Base-by-base conservation (phyloP, 331 rosid species). In the Pyrus hybrid region DNA sequence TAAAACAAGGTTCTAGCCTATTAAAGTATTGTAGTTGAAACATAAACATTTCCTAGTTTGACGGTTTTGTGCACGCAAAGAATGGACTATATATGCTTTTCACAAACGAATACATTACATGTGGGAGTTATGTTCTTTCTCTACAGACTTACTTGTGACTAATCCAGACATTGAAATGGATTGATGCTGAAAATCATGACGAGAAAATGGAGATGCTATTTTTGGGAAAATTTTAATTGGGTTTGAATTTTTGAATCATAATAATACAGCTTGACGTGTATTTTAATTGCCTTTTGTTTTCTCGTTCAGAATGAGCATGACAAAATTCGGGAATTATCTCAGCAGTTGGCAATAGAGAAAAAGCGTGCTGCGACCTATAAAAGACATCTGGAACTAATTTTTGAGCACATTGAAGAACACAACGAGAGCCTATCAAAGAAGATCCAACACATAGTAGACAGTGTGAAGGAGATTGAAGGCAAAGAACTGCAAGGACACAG, bases 331-430 rank as follows among this genome's bases (percentile, higher is more conserved):
- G 99, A 95, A 80, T 81, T 95, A 67, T 82, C 95, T 63, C 97
- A 95, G 82, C 97, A 92, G 81, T 84, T 95, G 84, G 87, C 96
- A 8, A 28, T 80, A 64, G 99, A 95, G 90, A 95, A 85, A 75
- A 95, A 92, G 85, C 89, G 97, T 82, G 83, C 96, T 1, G 97
- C 93, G 5, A 80, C 88, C 5, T 92, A 95, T 81, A 95, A 92
- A 87, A 90, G 97, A 84, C 99, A 95, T 76, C 92, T 95, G 72
- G 99, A 95, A 76, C 77, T 90, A 77, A 71, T 95, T 74, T 95
- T 95, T 62, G 97, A 92, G 86, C 93, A 90, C 76, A 92, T 92
- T 25, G 99, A 90, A 30, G 92, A 95, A 86, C 97, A 92, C 83
- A 92, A 95, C 69, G 87, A 89, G 81, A 88, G 77, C 82, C 85